Evolutionary conservation across 805 yeast genomes (phyloP).

Genomic region (Myxozyma neglecta): DNA sequence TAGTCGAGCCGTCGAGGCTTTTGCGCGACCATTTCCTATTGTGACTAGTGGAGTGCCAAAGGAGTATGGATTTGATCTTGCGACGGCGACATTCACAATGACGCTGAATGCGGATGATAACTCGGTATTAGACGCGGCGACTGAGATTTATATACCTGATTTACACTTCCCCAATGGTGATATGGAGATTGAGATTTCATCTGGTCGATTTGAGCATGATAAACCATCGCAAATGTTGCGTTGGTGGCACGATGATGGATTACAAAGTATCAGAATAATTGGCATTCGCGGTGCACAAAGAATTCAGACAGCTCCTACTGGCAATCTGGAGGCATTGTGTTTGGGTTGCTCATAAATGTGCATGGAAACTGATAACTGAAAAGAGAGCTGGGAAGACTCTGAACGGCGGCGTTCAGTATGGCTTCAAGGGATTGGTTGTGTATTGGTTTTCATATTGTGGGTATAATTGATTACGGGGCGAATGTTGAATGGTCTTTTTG

Average conservation of each 20-base stretch:
- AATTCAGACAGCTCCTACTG: background rate
- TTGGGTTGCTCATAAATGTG: background rate
- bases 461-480: too few relatives aligned
- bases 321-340: background rate
- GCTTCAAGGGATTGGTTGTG: too few relatives aligned
- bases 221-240: slow-evolving; percentile 55
- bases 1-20: slow-evolving; percentile 70
- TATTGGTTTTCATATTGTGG: too few relatives aligned
- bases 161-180: slow-evolving; percentile 63
- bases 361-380: background rate
- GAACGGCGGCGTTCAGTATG: too few relatives aligned
- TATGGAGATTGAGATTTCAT: slow-evolving; percentile 50
- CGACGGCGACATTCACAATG: slow-evolving; percentile 45
- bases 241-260: slow-evolving; percentile 65
- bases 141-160: slow-evolving; percentile 66
- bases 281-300: slow-evolving; percentile 27
- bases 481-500: background rate
- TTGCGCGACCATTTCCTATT: slow-evolving; percentile 73
- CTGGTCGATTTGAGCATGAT: slow-evolving; percentile 59
- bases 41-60: slow-evolving; percentile 60
- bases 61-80: slow-evolving; percentile 60
- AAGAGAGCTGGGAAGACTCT: too few relatives aligned
- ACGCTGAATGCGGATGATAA: slow-evolving; percentile 42
- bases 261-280: slow-evolving; percentile 39
- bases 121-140: slow-evolving; percentile 42